These are phyloP conservation scores for Aspergillus flavus DNA, from an alignment of 2,329 filamentous ascomycete genomes.

Conservation along the genomic window DNA sequence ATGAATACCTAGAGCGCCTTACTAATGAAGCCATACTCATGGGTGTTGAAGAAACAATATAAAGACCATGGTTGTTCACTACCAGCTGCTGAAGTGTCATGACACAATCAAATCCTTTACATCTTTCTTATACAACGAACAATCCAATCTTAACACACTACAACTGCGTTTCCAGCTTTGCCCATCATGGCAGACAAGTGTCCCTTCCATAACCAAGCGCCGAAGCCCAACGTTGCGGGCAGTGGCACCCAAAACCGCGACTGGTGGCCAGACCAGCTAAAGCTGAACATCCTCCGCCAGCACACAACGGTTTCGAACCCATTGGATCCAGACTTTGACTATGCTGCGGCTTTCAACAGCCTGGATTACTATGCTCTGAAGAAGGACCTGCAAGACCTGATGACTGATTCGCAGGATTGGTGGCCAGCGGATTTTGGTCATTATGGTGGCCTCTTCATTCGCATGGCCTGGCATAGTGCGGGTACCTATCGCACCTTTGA, in stretches of 20 bases:
- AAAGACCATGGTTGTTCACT: neutral
- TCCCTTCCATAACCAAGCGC: constrained; percentile 26
- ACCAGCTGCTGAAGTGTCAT: neutral
- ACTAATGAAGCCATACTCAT: neutral
- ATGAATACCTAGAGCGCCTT: neutral
- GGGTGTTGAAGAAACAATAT: neutral
- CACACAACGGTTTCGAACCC: constrained; percentile 67
- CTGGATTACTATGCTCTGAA: constrained; percentile 72
- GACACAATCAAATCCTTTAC: neutral
- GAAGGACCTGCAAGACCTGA: constrained; percentile 70
- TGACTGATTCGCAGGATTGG: constrained; percentile 79
- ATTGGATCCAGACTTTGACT: constrained; percentile 68
- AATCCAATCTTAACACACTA: neutral
- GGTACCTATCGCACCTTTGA: constrained; percentile 77
- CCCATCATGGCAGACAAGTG: constrained; percentile 30
- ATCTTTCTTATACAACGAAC: neutral
- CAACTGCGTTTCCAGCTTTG: neutral
- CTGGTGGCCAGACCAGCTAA: constrained; percentile 74
- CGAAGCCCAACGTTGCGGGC: constrained; percentile 49
- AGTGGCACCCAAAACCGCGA: constrained; percentile 69
- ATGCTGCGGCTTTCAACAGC: constrained; percentile 70
- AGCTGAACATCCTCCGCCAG: constrained; percentile 73
- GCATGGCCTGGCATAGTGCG: constrained; percentile 79
- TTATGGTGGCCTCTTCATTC: constrained; percentile 78
- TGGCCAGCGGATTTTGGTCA: constrained; percentile 83